Percentiles rank a stretch among this genome's conserved stretches.
Conservation (phyloP, 495 filamentous ascomycete species). For the Bacidia gigantensis region DNA sequence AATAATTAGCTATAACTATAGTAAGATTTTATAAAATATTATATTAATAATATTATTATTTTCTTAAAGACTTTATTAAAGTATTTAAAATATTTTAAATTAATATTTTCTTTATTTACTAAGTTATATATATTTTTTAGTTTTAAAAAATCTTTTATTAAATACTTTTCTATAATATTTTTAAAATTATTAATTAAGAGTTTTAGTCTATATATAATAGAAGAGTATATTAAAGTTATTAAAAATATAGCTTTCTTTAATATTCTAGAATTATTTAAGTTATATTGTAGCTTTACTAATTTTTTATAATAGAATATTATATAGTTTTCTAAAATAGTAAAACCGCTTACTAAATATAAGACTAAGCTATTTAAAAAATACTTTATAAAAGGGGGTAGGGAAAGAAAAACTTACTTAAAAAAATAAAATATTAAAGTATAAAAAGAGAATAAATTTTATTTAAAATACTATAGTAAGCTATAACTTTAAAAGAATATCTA, state of each 20-base stretch:
- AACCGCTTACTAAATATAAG: not conserved
- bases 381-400: not conserved
- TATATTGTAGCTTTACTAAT: not conserved
- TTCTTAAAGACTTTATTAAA: slow-evolving; percentile 5
- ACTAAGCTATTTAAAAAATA: not conserved
- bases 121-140: not conserved
- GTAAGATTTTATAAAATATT: not conserved
- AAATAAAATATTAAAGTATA: not conserved
- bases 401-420: not conserved
- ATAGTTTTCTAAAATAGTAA: not conserved
- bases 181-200: not conserved
- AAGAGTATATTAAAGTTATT: not conserved
- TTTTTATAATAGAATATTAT: not conserved
- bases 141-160: not conserved
- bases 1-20: not conserved
- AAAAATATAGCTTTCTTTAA: not conserved
- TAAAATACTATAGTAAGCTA: not conserved
- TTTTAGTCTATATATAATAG: not conserved
- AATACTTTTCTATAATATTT: not conserved
- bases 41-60: slow-evolving; percentile 11
- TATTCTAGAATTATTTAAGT: not conserved
- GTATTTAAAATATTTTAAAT: slow-evolving; percentile 2
- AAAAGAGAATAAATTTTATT: not conserved
- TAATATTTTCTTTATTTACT: slow-evolving; percentile 1
- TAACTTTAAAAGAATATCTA: slow-evolving; percentile 3